phyloP scores from a whole-genome alignment of 2,329 filamentous ascomycete genomes.

The Tolypocladium endophyticum region DNA sequence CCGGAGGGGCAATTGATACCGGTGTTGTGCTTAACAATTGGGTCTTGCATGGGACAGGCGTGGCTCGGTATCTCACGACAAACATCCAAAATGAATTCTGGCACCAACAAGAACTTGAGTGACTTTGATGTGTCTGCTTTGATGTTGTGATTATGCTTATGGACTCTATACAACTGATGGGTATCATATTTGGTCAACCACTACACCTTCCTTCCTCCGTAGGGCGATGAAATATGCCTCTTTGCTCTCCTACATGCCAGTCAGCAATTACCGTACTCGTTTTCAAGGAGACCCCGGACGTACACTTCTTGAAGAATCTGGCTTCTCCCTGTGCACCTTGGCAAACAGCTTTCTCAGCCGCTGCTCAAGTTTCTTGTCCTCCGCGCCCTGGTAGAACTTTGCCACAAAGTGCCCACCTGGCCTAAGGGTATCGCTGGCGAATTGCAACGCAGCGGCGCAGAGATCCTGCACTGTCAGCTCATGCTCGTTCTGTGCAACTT shows the following conservation, averaged over 20 bases:
- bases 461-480: constrained; percentile 56
- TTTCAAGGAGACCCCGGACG: constrained; percentile 17
- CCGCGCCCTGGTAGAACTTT: constrained; percentile 90
- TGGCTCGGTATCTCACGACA: constrained; percentile 33
- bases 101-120: neutral
- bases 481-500: neutral
- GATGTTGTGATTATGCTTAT: neutral
- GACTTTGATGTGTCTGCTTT: neutral
- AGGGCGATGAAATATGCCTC: constrained; percentile 83
- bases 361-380: constrained; percentile 71
- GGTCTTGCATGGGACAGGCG: constrained; percentile 33
- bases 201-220: constrained; percentile 44
- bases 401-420: constrained; percentile 84
- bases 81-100: constrained; percentile 21
- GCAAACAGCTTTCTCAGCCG: constrained; percentile 67
- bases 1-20: constrained; percentile 16
- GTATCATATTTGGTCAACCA: constrained; percentile 6
- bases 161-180: neutral
- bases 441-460: constrained; percentile 73
- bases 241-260: constrained; percentile 32
- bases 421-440: constrained; percentile 75
- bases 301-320: constrained; percentile 80
- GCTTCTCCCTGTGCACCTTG: constrained; percentile 79
- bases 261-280: neutral
- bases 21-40: constrained; percentile 20